phyloP scores from a whole-genome alignment of 2,329 filamentous ascomycete species.

The Fusarium sp. region DNA sequence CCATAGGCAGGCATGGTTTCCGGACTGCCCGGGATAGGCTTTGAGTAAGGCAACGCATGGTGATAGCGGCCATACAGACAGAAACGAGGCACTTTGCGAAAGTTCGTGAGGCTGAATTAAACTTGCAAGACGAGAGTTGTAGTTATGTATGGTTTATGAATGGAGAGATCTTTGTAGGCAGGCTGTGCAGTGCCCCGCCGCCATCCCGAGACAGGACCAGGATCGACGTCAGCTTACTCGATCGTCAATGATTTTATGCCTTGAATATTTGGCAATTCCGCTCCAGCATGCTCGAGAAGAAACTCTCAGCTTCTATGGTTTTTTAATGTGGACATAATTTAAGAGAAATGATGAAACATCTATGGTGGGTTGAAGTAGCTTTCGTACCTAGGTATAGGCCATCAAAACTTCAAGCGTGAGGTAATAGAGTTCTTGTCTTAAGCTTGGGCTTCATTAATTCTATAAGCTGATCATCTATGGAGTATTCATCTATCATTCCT shows the following conservation, averaged over 20 bases:
- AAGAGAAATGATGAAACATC: too few relatives aligned
- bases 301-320: neutral
- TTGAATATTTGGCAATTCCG: neutral
- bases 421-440: neutral
- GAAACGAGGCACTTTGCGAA: too few relatives aligned
- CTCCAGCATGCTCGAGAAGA: neutral
- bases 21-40: neutral
- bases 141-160: neutral
- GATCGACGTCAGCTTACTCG: neutral
- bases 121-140: neutral
- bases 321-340: neutral
- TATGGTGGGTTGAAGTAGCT: neutral
- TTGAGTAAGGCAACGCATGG: neutral
- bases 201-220: neutral
- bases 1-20: neutral
- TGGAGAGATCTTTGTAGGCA: neutral
- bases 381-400: neutral
- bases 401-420: neutral
- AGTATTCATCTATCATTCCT: neutral
- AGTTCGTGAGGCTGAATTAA: neutral
- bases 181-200: neutral
- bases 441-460: neutral
- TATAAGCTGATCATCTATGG: neutral
- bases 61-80: neutral
- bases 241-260: neutral